Base-by-base conservation (phyloP, 2,329 filamentous ascomycete species). In the Dothistroma pini region DNA sequence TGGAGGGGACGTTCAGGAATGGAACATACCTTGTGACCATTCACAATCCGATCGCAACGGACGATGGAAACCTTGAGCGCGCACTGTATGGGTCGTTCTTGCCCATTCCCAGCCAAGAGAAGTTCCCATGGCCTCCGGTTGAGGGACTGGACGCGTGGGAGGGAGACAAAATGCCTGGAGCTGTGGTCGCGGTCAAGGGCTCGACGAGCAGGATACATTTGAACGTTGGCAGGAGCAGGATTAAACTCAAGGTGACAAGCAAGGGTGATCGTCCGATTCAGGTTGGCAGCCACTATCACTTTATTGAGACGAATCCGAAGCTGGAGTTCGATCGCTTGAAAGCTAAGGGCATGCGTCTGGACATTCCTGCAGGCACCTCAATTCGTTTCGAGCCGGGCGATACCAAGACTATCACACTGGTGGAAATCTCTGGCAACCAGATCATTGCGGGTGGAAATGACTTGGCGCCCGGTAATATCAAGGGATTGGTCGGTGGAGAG, bases 1-100 rank as follows among this genome's bases (percentile, higher is more conserved):
- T 97, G 66, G 93, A 97, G 77, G 93, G 93, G 62, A 97, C 93
- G 1, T 97, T 97, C 73, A 88, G 86, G 31, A 89, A 85, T 7
- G 93, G 93, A 58, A 96, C 93, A 1, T 97, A 96, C 73, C 86
- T 97, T 47, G 93, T 97, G 38, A 97, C 93, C 0, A 91, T 97
- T 19, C 91, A 96, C 77, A 86, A 96, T 73, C 93, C 93, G 29
- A 89, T 97, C 75, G 86, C 87, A 88, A 86, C 62, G 89, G 96
- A 66, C 57, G 89, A 97, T 73, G 93, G 93, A 5, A 87, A 97
- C 75, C 81, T 97, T 35, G 86, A 85, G n/a, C 88, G 87, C 70
- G 93, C 93, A 1, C 80, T 97, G 3, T 97, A 97, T 75, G 92
- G 92, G 29, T 93, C 89, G 64, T 97, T 97, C 75, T 79, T 97